phyloP scores from a whole-genome alignment of 805 yeast species.

The Candida corydali region DNA sequence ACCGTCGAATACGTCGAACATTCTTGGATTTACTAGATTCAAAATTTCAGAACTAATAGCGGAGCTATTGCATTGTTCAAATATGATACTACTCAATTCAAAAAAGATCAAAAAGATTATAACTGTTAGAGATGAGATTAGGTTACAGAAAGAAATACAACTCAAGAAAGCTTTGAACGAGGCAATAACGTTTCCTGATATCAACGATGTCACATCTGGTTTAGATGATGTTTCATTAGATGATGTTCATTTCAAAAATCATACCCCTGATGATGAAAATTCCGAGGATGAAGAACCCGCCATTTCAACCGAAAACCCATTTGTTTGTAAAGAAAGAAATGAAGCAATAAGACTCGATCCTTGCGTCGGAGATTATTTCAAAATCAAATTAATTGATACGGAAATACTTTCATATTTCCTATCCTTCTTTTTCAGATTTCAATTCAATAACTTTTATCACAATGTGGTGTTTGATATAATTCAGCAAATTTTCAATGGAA shows the following conservation, averaged over 20 bases:
- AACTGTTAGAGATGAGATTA: conserved; percentile 60
- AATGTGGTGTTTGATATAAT: conserved; percentile 95
- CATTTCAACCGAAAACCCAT: conserved; percentile 40
- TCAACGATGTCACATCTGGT: conserved; percentile 31
- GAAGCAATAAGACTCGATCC: conserved; percentile 45
- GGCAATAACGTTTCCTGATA: conserved; percentile 21
- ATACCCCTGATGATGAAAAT: conserved; percentile 5
- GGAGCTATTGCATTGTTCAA: conserved; percentile 93
- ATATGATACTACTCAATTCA: conserved; percentile 87
- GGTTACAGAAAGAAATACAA: conserved; percentile 41
- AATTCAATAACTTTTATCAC: conserved; percentile 97
- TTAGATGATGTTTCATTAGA: conserved; percentile 35
- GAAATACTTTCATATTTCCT: conserved; percentile 65
- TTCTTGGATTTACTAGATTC: conserved; percentile 87
- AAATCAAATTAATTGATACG: conserved; percentile 76
- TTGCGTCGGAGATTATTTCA: conserved; percentile 83
- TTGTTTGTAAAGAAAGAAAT: conserved; percentile 35
- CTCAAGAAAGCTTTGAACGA: conserved; percentile 40
- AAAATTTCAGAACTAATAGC: conserved; percentile 90
- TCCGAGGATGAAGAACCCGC: conserved; percentile 44
- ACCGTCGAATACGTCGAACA: conserved; percentile 25
- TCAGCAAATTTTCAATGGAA: conserved; percentile 93
- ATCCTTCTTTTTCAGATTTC: conserved; percentile 72
- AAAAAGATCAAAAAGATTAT: conserved; percentile 66
- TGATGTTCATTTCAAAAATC: conserved; percentile 21